A percentile compares a stretch with the other conserved stretches of the same genome.
phyloP scores from a whole-genome alignment of 768 basidiomycete species.

The Tylopilus subfusipes region DNA sequence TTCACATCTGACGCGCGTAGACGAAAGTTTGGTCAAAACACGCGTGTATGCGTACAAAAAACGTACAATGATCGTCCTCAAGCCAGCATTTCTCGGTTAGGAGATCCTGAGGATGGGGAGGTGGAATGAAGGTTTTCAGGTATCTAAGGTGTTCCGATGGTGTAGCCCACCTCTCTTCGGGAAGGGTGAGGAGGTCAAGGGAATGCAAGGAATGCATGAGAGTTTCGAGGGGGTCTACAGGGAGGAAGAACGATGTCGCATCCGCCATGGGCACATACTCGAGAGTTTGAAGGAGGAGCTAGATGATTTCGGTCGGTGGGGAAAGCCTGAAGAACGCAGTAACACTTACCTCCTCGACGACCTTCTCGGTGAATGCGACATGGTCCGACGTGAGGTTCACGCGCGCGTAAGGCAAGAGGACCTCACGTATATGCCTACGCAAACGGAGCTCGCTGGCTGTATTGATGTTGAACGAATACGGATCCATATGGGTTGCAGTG shows the following conservation, averaged over 20 bases:
- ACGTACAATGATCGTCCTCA: constrained; percentile 36
- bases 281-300: constrained; percentile 43
- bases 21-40: neutral
- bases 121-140: constrained; percentile 18
- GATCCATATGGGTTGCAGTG: constrained; percentile 13
- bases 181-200: constrained; percentile 33
- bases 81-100: constrained; percentile 39
- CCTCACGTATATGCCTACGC: constrained; percentile 47
- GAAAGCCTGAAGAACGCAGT: neutral
- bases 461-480: constrained; percentile 16
- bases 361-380: constrained; percentile 47
- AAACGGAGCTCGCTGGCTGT: constrained; percentile 21
- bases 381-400: constrained; percentile 55
- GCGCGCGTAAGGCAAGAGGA: constrained; percentile 53
- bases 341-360: constrained; percentile 42
- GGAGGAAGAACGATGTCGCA: constrained; percentile 47
- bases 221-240: constrained; percentile 52
- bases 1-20: constrained; percentile 22
- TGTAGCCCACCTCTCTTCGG: constrained; percentile 44
- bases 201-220: constrained; percentile 37
- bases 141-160: constrained; percentile 19
- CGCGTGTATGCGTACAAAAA: constrained; percentile 16
- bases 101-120: constrained; percentile 20
- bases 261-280: constrained; percentile 46
- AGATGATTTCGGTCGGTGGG: constrained; percentile 12